Base-by-base conservation (phyloP, 805 yeast genomes). In the Hemisphaericaspora nanyangensis region DNA sequence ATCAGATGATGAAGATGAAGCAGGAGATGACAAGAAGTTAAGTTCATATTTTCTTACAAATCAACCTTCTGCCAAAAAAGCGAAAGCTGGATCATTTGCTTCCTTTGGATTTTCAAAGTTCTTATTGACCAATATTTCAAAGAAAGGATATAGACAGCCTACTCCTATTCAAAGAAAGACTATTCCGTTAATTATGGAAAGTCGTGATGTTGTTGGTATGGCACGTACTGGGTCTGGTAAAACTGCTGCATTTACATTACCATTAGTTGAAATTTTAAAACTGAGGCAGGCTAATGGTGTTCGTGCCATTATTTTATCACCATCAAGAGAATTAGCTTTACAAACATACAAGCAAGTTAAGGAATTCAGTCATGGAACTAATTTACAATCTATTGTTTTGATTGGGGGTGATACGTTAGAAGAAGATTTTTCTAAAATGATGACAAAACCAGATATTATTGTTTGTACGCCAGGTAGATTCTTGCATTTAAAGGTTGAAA, bases 401-500 rank as follows among this genome's bases (percentile, higher is more conserved):
- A 91, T 95, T 42, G 99, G 99, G 67, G 99, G 99, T 70, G 99
- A 93, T 56, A 86, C 96, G n/a, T 68, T 93, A 54, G 99, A 93
- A 56, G 97, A 91, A 40, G 99, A 93, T 66, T 93, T 93, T 58
- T 72, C 85, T 17, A 79, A 86, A 58, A 87, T 93, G 95, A 82
- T 90, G 85, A 63, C 81, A 40, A 88, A 89, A 55, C 99, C 99
- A 0, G 99, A 93, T 67, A 81, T 95, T 26, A 75, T 93, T 29
- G 82, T 93, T 42, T 98, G 98, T 16, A 93, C 99, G 0, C 99
- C 99, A 0, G 99, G 99, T 60, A 77, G 99, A 62, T 93, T 93
- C 54, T 64, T 91, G 63, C 99, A 93, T 74, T 75, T 93, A 57
- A 87, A 91, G 60, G 90, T 91, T 19, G 99, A 93, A 66, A 93